Conservation (phyloP, 2,329 filamentous ascomycete species). For the Trematosphaeria pertusa region DNA sequence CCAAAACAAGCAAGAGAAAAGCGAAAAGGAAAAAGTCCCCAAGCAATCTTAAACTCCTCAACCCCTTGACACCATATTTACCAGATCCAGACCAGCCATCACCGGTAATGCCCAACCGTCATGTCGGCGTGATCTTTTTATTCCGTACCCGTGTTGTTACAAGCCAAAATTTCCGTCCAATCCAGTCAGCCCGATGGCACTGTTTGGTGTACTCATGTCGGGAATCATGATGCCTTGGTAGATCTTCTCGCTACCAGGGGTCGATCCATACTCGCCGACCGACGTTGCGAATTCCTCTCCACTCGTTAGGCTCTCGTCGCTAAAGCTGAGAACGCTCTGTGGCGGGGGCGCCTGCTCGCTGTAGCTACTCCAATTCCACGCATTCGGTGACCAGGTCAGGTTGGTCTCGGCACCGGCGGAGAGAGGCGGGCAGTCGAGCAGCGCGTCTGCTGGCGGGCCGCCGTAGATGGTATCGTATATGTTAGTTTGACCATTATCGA, state of each 20-base stretch:
- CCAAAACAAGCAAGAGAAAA: not conserved
- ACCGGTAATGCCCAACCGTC: not conserved
- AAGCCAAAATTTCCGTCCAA: constrained; percentile 52
- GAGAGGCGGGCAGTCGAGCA: constrained; percentile 40
- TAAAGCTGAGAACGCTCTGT: constrained; percentile 66
- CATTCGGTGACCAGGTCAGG: constrained; percentile 44
- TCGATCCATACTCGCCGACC: constrained; percentile 35
- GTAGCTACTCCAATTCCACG: constrained; percentile 43
- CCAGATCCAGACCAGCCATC: not conserved
- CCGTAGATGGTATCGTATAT: constrained; percentile 87
- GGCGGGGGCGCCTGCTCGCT: constrained; percentile 42
- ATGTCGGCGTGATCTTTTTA: not conserved
- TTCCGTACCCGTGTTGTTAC: constrained; percentile 20
- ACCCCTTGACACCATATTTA: constrained; percentile 1
- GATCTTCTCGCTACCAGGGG: constrained; percentile 40
- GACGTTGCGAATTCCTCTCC: constrained; percentile 52
- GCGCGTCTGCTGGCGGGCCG: constrained; percentile 59
- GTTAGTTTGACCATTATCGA: constrained; percentile 81
- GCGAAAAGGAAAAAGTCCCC: not conserved
- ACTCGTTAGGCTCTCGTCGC: constrained; percentile 65
- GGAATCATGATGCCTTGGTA: constrained; percentile 47
- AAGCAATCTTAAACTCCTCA: not conserved
- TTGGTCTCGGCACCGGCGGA: constrained; percentile 38
- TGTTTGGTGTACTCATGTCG: constrained; percentile 35
- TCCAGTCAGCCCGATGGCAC: constrained; percentile 35